Evolutionary conservation across 1,139 yeast species (phyloP).

Genomic region (Hansenula lynferdii): DNA sequence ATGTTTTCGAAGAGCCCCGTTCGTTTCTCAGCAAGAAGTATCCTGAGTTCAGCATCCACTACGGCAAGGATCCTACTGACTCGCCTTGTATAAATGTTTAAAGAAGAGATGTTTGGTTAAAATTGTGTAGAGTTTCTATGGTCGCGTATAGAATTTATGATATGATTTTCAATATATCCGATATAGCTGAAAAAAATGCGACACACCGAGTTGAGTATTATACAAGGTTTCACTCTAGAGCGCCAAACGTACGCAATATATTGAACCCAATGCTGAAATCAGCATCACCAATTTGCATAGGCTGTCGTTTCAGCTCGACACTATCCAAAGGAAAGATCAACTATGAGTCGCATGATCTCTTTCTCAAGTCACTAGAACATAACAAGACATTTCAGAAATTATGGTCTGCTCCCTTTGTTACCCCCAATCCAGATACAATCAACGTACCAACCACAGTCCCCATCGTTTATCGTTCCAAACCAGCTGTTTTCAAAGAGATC

Average conservation of each 20-base stretch:
- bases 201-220: no score
- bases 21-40: slow-evolving; percentile 44
- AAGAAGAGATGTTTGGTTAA: no score
- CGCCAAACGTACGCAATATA: no score
- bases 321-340: not conserved
- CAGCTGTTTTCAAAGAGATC: slow-evolving; percentile 29
- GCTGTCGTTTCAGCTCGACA: not conserved
- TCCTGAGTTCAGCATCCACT: slow-evolving; percentile 58
- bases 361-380: not conserved
- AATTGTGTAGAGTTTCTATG: no score
- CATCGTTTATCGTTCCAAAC: slow-evolving; percentile 29
- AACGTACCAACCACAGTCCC: slow-evolving; percentile 41
- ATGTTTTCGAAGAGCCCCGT: slow-evolving; percentile 30
- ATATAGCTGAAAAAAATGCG: no score
- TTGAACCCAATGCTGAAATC: no score
- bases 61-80: slow-evolving; percentile 67
- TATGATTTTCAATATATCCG: no score
- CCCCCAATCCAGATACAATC: slow-evolving; percentile 10
- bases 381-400: slow-evolving; percentile 3
- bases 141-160: no score
- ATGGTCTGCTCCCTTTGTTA: slow-evolving; percentile 4
- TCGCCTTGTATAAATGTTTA: slow-evolving; percentile 34
- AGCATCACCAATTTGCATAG: no score
- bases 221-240: no score
- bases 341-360: not conserved